Percentiles rank a stretch among this genome's conserved stretches.
Conservation (phyloP, 495 filamentous ascomycete genomes). For the Diplogelasinospora grovesii region DNA sequence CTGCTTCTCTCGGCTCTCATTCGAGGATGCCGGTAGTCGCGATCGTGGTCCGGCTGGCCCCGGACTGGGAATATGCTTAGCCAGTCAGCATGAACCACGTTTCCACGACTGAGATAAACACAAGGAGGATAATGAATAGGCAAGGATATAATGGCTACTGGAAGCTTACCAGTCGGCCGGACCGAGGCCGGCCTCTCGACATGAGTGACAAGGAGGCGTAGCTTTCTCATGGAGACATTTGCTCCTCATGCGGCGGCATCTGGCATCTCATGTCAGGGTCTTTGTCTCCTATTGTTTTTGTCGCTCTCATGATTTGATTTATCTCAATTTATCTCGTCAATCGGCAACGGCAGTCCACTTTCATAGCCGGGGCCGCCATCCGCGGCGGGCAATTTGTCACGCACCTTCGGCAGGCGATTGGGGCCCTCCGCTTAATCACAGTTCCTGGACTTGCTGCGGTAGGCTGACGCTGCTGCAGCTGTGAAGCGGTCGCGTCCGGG, state of each 20-base stretch:
- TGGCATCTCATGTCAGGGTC: conserved; percentile 12
- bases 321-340: conserved; percentile 10
- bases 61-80: conserved; percentile 37
- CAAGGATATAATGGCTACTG: no score
- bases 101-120: neutral
- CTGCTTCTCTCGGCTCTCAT: conserved; percentile 34
- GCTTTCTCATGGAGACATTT: conserved; percentile 42
- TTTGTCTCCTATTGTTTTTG: neutral
- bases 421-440: conserved; percentile 36
- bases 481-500: neutral
- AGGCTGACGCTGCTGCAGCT: conserved; percentile 11
- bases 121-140: neutral
- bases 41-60: conserved; percentile 37
- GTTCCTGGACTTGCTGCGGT: conserved; percentile 1
- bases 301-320: neutral
- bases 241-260: conserved; percentile 45
- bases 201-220: conserved; percentile 37
- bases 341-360: no score
- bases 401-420: conserved; percentile 46
- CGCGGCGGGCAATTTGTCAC: no score
- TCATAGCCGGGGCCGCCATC: no score
- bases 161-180: conserved; percentile 36
- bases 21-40: conserved; percentile 41
- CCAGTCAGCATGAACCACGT: no score
- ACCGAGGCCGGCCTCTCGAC: conserved; percentile 34